Base-by-base conservation (phyloP, 768 basidiomycete genomes). In the Dioszegia hungarica region DNA sequence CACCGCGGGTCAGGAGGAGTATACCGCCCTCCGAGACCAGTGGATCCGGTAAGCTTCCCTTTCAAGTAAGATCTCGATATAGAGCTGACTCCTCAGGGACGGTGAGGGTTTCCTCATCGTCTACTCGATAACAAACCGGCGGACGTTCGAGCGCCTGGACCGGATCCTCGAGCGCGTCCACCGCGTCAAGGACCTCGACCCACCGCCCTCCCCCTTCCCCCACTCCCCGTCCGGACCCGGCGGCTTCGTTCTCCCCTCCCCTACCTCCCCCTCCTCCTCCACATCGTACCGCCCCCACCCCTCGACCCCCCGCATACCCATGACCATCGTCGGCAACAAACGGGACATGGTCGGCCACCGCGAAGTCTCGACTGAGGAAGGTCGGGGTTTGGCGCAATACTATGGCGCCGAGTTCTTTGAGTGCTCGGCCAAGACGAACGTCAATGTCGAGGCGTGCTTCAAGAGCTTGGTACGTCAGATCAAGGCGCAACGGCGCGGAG, bases 1-100 rank as follows among this genome's bases (percentile, higher is more conserved):
- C 79, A 95, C 93, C 67, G 93, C 93, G 47, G 92, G 92, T 28
- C 92, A 97, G 85, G 92, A 97, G 88, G 92, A 95, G 76, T 97
- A 94, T 67, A 90, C 90, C 48, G 92, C 93, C 47, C 81, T 97
- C 63, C 86, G 92, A 65, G 91, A 95, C 80, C 93, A 97, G 77
- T 97, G 92, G 92, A 90, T 95, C 67, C 85, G 92, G 92, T 94
- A 60, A 77, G 74, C 59, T 41, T 20, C 17, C 5, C 19, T 12
- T 45, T 5, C 17, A 2, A 40, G 6, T 45, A 48, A 34, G 51
- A 15, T n/a, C 54, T 29, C 25, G 24, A 37, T 9, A 3, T 25
- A 27, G 15, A 6, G 36, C 20, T 51, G 38, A 44, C 28, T 11
- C 14, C 12, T 43, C 22, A 94, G 92, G 27, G 92, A 97, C 77